Evolutionary conservation across 1,284 basidiomycete species (phyloP), one percentile per base, ranked within the genome.

Genomic region (Ustilago loliicola): DNA sequence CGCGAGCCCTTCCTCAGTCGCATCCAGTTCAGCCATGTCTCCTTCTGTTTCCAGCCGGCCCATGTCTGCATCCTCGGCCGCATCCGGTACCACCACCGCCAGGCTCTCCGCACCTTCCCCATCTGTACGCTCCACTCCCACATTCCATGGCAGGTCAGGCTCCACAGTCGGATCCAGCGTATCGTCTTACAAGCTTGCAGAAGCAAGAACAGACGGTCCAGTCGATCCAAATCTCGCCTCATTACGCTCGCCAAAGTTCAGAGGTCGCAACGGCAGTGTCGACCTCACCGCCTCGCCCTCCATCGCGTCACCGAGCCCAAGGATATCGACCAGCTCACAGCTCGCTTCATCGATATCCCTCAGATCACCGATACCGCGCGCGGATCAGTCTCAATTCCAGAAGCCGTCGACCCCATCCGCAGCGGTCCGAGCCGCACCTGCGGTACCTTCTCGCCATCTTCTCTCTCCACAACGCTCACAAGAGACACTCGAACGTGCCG

Each of bases 1-100:
- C 29, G 70, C 67, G 5, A 73, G 71, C 36, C 70, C 75, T 6
- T 64, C 62, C 1, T 54, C 67, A 10, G 60, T 25, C 15, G 48
- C 63, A 47, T 77, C 69, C 38, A 72, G 69, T 29, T 70, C 74
- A 30, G 61, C 65, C 25, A 69, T 70, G 66, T 78, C 76, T 47
- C 67, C 76, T 23, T 73, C 71, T 3, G 8, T 66, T 0, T 38
- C 54, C 19, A 21, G 58, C 15, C 29, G 64, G 17, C 61, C 70
- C n/a, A 47, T 42, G 25, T 73, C 71, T 9, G 67, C 71, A 2
- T 69, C 69, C 4, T 59, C 70, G 5, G 48, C 64, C 32, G 51
- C 21, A 13, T 57, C 64, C 1, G 29, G 23, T 25, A 59, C 62
- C 47, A 65, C 70, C 30, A 66, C 59, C 7, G 65, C 69, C 9